phyloP scores from a whole-genome alignment of 2,329 filamentous ascomycete species.

The Fonsecaea pedrosoi region DNA sequence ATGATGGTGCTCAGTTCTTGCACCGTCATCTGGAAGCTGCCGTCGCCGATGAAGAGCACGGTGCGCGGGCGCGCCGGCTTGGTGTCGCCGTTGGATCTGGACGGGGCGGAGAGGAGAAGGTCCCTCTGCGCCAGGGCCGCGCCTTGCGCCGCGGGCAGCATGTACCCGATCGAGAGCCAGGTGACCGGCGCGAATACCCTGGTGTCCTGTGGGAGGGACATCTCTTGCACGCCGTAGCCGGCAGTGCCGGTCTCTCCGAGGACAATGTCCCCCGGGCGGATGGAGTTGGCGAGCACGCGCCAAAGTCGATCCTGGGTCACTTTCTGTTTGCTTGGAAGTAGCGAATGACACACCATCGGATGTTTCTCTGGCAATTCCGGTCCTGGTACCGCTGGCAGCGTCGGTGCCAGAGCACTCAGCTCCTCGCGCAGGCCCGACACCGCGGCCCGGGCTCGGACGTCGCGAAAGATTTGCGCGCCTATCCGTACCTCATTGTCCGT shows the following conservation, averaged over 20 bases:
- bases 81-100: constrained; percentile 33
- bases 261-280: constrained; percentile 61
- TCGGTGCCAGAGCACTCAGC: not conserved
- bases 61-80: constrained; percentile 56
- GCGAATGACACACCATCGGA: not conserved
- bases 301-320: constrained; percentile 48
- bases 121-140: constrained; percentile 62
- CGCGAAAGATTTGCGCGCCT: constrained; percentile 42
- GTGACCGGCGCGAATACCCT: constrained; percentile 59
- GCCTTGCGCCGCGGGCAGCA: constrained; percentile 64
- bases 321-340: not conserved
- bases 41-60: constrained; percentile 67
- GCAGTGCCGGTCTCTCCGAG: constrained; percentile 65
- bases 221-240: constrained; percentile 59
- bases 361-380: not conserved
- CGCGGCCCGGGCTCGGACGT: constrained; percentile 27
- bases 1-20: constrained; percentile 71
- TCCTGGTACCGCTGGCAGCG: too few species aligned
- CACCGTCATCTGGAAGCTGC: constrained; percentile 69
- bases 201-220: constrained; percentile 57
- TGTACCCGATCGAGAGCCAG: constrained; percentile 67
- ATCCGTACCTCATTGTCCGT: constrained; percentile 45
- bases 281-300: constrained; percentile 55
- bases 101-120: constrained; percentile 36
- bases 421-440: not conserved